These are phyloP conservation scores for Aspergillus uvarum DNA, from an alignment of 2,329 filamentous ascomycete genomes.

Conservation along the genomic window DNA sequence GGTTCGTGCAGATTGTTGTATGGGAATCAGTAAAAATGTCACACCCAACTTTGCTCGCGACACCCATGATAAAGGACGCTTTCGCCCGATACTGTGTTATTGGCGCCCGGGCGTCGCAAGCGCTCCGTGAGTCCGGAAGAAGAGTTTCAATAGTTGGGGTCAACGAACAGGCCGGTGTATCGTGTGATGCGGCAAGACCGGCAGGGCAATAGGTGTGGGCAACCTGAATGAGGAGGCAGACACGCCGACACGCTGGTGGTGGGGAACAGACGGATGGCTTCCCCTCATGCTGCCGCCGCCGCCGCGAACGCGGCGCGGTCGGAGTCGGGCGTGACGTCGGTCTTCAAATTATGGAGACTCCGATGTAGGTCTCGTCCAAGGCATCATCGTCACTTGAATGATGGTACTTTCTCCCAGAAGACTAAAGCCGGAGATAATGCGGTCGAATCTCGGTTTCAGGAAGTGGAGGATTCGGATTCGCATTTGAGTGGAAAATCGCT, in stretches of 20 bases:
- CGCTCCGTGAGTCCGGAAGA: slow-evolving; percentile 1
- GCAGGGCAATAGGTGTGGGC: neutral
- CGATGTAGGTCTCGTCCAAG: neutral
- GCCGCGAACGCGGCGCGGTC: neutral
- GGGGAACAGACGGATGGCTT: neutral
- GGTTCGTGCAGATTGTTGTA: neutral
- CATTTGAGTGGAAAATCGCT: neutral
- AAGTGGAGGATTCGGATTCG: neutral
- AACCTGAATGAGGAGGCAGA: slow-evolving; percentile 4
- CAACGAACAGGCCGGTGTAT: neutral
- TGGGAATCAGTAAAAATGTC: neutral
- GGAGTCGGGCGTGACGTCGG: neutral
- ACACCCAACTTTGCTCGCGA: neutral
- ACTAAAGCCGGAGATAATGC: neutral
- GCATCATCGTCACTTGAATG: neutral
- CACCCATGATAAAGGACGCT: neutral
- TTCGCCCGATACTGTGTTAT: neutral
- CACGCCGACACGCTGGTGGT: neutral
- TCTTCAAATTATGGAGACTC: neutral
- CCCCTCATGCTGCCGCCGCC: slow-evolving; percentile 10
- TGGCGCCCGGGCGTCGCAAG: neutral
- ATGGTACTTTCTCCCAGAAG: neutral
- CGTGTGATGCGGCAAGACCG: slow-evolving; percentile 10
- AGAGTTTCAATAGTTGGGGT: neutral
- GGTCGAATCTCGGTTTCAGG: neutral